Conservation (phyloP, 805 yeast genomes). For the Wickerhamomyces ciferrii region DNA sequence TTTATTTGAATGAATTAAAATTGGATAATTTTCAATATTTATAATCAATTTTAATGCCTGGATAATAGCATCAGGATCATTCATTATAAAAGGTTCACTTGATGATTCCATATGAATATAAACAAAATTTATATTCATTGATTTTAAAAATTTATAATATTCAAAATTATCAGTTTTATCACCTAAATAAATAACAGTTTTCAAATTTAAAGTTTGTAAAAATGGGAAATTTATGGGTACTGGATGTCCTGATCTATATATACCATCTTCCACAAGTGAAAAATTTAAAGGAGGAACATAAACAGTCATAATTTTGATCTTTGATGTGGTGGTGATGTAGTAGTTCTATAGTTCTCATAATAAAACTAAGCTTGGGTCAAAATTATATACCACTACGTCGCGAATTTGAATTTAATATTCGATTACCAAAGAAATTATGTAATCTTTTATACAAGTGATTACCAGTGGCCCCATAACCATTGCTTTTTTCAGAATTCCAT, state of each 20-base stretch:
- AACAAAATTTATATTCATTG: conserved; percentile 47
- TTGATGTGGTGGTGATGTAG: background rate
- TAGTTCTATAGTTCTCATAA: background rate
- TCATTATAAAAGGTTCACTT: conserved; percentile 65
- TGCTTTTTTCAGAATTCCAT: no score
- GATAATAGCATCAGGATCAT: conserved; percentile 53
- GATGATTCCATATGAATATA: conserved; percentile 65
- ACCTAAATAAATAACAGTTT: conserved; percentile 78
- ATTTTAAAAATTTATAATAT: conserved; percentile 64
- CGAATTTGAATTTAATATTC: no score
- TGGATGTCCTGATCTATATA: conserved; percentile 93
- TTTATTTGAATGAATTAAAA: conserved; percentile 87
- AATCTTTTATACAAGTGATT: no score
- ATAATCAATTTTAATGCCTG: conserved; percentile 51
- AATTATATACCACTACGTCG: no score
- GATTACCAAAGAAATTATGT: no score
- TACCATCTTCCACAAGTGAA: conserved; percentile 79
- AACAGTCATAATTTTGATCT: conserved; percentile 4
- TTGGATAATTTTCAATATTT: conserved; percentile 73
- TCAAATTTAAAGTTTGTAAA: conserved; percentile 58
- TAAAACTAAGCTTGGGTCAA: no score
- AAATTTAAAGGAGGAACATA: conserved; percentile 91
- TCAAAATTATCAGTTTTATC: conserved; percentile 66
- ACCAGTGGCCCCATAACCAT: no score
- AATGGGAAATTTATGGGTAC: conserved; percentile 82